Percentiles rank a stretch among this genome's conserved stretches.
phyloP scores from a whole-genome alignment of 2,329 filamentous ascomycete genomes.

The Stachybotrys echinatus region DNA sequence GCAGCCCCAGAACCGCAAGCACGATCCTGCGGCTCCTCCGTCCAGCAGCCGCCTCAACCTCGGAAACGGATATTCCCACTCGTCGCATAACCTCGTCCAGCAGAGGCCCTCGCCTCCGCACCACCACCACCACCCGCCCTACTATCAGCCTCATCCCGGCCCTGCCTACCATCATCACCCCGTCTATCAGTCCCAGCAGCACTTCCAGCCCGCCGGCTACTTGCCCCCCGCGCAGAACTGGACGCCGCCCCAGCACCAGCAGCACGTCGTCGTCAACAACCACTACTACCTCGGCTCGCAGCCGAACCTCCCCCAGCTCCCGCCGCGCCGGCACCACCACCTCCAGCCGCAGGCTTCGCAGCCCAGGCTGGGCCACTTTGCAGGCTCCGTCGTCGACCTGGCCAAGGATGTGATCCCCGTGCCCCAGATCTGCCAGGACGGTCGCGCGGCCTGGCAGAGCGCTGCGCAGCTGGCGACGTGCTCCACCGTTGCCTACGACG shows the following conservation, averaged over 20 bases:
- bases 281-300: constrained; percentile 38
- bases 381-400: constrained; percentile 36
- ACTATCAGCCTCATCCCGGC: too few species aligned
- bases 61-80: not conserved
- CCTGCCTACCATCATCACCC: not conserved
- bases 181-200: constrained; percentile 13
- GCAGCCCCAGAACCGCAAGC: constrained; percentile 2
- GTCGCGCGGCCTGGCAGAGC: constrained; percentile 35
- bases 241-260: constrained; percentile 6
- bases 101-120: constrained; percentile 2
- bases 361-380: constrained; percentile 25
- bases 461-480: constrained; percentile 40
- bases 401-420: constrained; percentile 32
- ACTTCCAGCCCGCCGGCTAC: constrained; percentile 14
- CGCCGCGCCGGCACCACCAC: constrained; percentile 3
- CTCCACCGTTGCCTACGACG: constrained; percentile 46
- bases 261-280: constrained; percentile 46
- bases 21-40: not conserved
- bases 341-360: constrained; percentile 10
- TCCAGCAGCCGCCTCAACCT: constrained; percentile 3
- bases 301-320: constrained; percentile 10
- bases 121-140: not conserved
- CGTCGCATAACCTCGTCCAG: constrained; percentile 1
- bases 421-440: constrained; percentile 35
- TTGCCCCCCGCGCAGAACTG: constrained; percentile 9